Percentiles rank a stretch among this genome's conserved stretches.
Evolutionary conservation across 73 alveolate genomes (phyloP).

Genomic region (Tetrahymena malaccensis): DNA sequence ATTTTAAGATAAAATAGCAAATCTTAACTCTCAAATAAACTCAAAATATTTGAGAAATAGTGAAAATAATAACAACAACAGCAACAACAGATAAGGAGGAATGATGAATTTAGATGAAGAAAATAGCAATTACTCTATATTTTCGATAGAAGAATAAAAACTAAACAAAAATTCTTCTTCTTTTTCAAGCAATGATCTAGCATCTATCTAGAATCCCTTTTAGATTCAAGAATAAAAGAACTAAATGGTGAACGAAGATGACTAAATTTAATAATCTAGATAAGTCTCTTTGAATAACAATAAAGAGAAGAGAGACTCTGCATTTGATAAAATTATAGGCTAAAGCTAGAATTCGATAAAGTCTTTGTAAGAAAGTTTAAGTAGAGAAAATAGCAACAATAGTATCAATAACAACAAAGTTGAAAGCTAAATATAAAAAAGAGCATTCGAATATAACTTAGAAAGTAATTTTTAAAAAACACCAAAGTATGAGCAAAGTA

Average conservation of each 20-base stretch:
- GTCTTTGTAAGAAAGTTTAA: neutral
- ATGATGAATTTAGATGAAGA: neutral
- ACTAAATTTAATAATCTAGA: neutral
- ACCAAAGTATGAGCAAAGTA: neutral
- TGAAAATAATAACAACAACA: neutral
- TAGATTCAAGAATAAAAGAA: neutral
- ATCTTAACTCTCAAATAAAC: neutral
- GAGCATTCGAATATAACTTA: neutral
- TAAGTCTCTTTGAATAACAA: neutral
- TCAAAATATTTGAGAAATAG: neutral
- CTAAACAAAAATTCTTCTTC: neutral
- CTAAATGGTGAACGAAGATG: neutral
- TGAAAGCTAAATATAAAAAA: neutral
- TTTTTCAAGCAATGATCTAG: neutral
- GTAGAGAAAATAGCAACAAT: neutral
- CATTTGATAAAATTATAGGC: neutral
- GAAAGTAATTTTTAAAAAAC: neutral
- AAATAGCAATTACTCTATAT: neutral
- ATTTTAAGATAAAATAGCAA: neutral
- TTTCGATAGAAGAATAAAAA: neutral
- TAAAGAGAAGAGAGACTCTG: neutral
- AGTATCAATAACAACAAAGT: no score
- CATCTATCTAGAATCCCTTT: neutral
- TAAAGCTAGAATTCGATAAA: neutral
- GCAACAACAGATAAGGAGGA: neutral